Percentiles rank a stretch among this genome's conserved stretches.
These are phyloP conservation scores for Lactuca saligna DNA, from an alignment of 129 eudicot species.

Conservation along the genomic window DNA sequence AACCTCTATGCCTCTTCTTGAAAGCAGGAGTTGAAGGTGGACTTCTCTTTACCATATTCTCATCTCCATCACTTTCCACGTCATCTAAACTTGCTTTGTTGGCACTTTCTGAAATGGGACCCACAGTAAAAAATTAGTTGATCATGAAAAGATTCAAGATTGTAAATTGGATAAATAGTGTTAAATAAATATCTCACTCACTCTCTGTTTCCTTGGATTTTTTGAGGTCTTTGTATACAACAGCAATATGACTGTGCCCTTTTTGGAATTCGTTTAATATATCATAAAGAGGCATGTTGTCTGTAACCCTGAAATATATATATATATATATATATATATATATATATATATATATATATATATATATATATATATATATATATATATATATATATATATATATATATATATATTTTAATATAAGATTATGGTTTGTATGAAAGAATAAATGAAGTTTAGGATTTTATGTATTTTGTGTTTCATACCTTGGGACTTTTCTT, in stretches of 20 bases:
- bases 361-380: too few relatives aligned
- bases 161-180: neutral
- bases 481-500: conserved; percentile 83
- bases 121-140: too few relatives aligned
- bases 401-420: too few relatives aligned
- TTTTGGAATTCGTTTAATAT: conserved; percentile 93
- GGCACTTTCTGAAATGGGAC: conserved; percentile 35
- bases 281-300: conserved; percentile 95
- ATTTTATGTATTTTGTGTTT: conserved; percentile 8
- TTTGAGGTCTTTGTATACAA: conserved; percentile 78
- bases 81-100: conserved; percentile 41
- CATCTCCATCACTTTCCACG: conserved; percentile 44
- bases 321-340: too few relatives aligned
- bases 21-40: conserved; percentile 83
- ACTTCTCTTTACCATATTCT: conserved; percentile 48
- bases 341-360: too few relatives aligned
- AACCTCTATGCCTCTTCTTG: conserved; percentile 89
- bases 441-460: too few relatives aligned
- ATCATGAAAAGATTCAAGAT: too few relatives aligned
- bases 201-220: conserved; percentile 45
- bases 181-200: too few relatives aligned
- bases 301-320: conserved; percentile 83
- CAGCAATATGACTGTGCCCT: conserved; percentile 99
- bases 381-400: too few relatives aligned
- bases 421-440: too few relatives aligned